Evolutionary conservation across 495 filamentous ascomycete genomes (phyloP).

Genomic region (Penicillium odoratum): DNA sequence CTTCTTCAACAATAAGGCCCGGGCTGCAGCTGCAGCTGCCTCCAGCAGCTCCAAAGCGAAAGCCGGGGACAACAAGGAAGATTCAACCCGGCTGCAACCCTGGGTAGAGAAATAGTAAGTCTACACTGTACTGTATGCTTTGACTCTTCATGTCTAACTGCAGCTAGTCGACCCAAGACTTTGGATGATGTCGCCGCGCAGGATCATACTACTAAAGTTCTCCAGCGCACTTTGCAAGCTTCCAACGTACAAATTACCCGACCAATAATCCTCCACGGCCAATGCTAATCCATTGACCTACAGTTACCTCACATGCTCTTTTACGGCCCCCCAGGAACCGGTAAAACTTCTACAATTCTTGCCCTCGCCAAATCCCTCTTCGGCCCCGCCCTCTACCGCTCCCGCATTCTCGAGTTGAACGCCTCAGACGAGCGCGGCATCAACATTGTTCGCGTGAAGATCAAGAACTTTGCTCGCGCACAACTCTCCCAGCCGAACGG

Average conservation of each 20-base stretch:
- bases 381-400: slow-evolving; percentile 89
- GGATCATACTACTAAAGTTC: slow-evolving; percentile 93
- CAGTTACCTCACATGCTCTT: slow-evolving; percentile 99
- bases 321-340: slow-evolving; percentile 96
- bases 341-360: slow-evolving; percentile 98
- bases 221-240: slow-evolving; percentile 89
- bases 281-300: background rate
- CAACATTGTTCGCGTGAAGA: slow-evolving; percentile 94
- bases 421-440: slow-evolving; percentile 98
- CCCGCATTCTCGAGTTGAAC: slow-evolving; percentile 96
- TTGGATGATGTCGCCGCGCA: slow-evolving; percentile 95
- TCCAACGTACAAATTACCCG: slow-evolving; percentile 64
- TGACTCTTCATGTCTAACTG: slow-evolving; percentile 4
- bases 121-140: background rate
- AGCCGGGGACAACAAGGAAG: slow-evolving; percentile 60
- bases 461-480: slow-evolving; percentile 96
- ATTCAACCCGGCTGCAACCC: slow-evolving; percentile 70
- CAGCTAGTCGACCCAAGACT: slow-evolving; percentile 79
- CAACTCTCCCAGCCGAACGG: slow-evolving; percentile 81
- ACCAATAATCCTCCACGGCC: background rate
- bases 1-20: slow-evolving; percentile 95
- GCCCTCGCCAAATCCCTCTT: slow-evolving; percentile 96
- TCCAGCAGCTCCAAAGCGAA: slow-evolving; percentile 48
- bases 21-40: slow-evolving; percentile 72
- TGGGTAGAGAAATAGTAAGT: slow-evolving; percentile 99